A percentile compares a stretch with the other conserved stretches of the same genome.
Conservation (phyloP, 768 basidiomycete species). For the Punctularia strigosozonata region DNA sequence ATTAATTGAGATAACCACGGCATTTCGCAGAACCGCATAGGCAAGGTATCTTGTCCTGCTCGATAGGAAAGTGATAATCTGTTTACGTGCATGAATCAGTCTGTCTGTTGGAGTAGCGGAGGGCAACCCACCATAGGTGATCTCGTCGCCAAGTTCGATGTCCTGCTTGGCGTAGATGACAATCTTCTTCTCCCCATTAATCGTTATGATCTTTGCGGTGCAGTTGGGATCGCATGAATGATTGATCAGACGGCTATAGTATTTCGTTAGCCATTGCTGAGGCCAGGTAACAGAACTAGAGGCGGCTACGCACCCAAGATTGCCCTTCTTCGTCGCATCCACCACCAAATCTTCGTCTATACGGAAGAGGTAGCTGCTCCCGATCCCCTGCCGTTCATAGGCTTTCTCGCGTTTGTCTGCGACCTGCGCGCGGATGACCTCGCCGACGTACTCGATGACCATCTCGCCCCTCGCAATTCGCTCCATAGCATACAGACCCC, state of each 20-base stretch:
- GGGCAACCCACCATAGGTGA: constrained; percentile 82
- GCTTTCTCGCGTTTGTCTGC: constrained; percentile 96
- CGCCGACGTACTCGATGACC: constrained; percentile 99
- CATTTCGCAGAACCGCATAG: constrained; percentile 85
- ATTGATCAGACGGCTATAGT: constrained; percentile 83
- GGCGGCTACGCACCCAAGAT: constrained; percentile 69
- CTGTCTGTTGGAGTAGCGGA: not conserved
- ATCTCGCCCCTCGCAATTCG: constrained; percentile 88
- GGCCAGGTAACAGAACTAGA: constrained; percentile 6
- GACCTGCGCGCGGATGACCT: constrained; percentile 88
- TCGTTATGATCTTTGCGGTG: constrained; percentile 84
- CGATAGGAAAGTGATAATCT: constrained; percentile 99
- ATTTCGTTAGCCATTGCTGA: not conserved
- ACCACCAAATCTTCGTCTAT: constrained; percentile 98
- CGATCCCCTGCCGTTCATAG: constrained; percentile 95
- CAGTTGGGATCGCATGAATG: constrained; percentile 96
- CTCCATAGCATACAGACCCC: constrained; percentile 98
- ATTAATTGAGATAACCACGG: constrained; percentile 93
- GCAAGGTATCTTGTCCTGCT: constrained; percentile 95
- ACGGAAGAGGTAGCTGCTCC: constrained; percentile 94
- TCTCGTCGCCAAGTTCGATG: constrained; percentile 94
- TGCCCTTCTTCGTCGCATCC: constrained; percentile 98
- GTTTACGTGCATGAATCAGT: constrained; percentile 3
- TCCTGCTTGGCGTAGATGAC: constrained; percentile 98
- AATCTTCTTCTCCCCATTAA: constrained; percentile 92